Base-by-base conservation (phyloP, 1,284 basidiomycete genomes). In the Filobasidium uniguttulatum region DNA sequence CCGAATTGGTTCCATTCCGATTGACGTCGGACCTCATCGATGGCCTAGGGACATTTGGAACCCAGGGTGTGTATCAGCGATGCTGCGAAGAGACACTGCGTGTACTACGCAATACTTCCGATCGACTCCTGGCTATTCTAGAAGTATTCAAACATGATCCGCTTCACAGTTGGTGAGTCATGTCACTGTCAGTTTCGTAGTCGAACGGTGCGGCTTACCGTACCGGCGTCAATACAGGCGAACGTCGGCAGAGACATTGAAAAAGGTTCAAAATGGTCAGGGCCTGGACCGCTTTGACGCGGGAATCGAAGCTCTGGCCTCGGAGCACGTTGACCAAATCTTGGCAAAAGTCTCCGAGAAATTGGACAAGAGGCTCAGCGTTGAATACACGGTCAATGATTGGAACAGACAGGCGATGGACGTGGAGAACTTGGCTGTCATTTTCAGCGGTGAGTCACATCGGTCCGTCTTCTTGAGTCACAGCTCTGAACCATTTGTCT, bases 71-170 rank as follows among this genome's bases (percentile, higher is more conserved):
- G 5, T 98, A 94, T 73, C 81, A 93, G 54, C 79, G 88, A 26
- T 97, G 91, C 64, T 83, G 88, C 3, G 88, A 97, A 68, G 88
- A 97, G 67, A 96, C 90, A 0, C 71, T 98, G 14, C 79, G 89
- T 14, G 90, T 97, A 8, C 71, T 97, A 38, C 78, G 91, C 7
- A 81, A 85, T 44, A 79, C 82, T 7, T 85, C 86, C 0, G 82
- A 83, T 49, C 79, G 93, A 37, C 83, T 98, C 61, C 78, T 93
- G 74, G 97, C 91, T 1, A 83, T 98, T 0, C 75, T 98, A 31
- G 91, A 96, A 62, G 93, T 97, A 10, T 94, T 97, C 77, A 89
- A 87, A 65, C 81, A 96, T 62, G 93, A 98, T 67, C 93, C 94
- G 0, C 75, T 98, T 12, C 86, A 94, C 60, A 83, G 80, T 20